These are phyloP conservation scores for Phaseolus lunatus DNA, from an alignment of 306 rosid genomes.

Conservation along the genomic window DNA sequence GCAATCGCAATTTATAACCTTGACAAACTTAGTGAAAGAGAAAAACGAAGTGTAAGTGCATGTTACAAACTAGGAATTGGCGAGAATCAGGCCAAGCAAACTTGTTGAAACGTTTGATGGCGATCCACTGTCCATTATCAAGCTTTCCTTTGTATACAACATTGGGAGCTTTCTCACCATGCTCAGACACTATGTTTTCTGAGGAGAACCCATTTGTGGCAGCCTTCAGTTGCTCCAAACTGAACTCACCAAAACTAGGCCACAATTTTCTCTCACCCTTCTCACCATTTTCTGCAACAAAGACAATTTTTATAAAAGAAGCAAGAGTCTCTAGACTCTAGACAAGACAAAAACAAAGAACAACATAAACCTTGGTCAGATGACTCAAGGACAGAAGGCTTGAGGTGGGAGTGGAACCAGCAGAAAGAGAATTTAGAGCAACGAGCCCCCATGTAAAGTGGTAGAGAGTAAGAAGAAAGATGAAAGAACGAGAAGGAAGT, in stretches of 20 bases:
- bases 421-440: constrained; percentile 92
- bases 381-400: constrained; percentile 79
- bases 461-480: constrained; percentile 12
- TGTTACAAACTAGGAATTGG: constrained; percentile 81
- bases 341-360: not conserved
- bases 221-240: constrained; percentile 70
- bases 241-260: constrained; percentile 78
- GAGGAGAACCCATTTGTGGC: constrained; percentile 77
- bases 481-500: constrained; percentile 14
- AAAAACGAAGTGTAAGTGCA: constrained; percentile 3
- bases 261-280: constrained; percentile 59
- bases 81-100: constrained; percentile 95
- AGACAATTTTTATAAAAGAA: constrained; percentile 4
- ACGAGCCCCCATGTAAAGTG: constrained; percentile 76
- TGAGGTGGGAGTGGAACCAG: constrained; percentile 85
- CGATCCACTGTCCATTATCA: constrained; percentile 67
- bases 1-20: not conserved
- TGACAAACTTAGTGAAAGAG: not conserved
- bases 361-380: constrained; percentile 70
- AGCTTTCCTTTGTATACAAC: constrained; percentile 84
- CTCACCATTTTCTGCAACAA: constrained; percentile 77
- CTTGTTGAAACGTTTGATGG: constrained; percentile 94
- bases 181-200: constrained; percentile 90
- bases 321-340: not conserved
- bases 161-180: constrained; percentile 95